A percentile compares a stretch with the other conserved stretches of the same genome.
phyloP scores from a whole-genome alignment of 2,329 filamentous ascomycete genomes.

The Fusarium miscanthi region DNA sequence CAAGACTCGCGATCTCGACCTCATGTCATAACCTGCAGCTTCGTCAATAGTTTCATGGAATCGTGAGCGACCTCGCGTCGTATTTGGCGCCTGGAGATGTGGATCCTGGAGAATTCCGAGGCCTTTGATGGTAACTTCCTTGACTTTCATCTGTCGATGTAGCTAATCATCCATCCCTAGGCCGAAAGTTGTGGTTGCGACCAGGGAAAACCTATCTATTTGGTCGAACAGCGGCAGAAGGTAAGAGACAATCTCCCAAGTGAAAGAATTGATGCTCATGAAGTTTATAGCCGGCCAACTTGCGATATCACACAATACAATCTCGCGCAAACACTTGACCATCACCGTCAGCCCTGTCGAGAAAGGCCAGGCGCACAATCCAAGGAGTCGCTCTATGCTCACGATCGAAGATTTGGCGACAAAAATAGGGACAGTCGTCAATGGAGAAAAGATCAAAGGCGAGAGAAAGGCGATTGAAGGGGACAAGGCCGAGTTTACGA shows the following conservation, averaged over 20 bases:
- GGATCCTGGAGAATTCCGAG: slow-evolving; percentile 71
- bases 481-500: slow-evolving; percentile 69
- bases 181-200: slow-evolving; percentile 78
- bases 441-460: slow-evolving; percentile 77
- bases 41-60: slow-evolving; percentile 25
- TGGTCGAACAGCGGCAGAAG: slow-evolving; percentile 78
- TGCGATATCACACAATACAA: slow-evolving; percentile 80
- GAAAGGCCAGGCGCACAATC: slow-evolving; percentile 72
- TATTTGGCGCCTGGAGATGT: slow-evolving; percentile 59
- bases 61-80: slow-evolving; percentile 33
- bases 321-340: slow-evolving; percentile 89
- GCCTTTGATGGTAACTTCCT: slow-evolving; percentile 58
- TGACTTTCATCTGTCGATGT: not conserved
- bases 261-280: not conserved
- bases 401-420: slow-evolving; percentile 83
- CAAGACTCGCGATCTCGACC: slow-evolving; percentile 39
- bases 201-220: slow-evolving; percentile 89
- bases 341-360: slow-evolving; percentile 76
- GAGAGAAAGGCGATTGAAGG: slow-evolving; percentile 65
- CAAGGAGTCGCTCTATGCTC: slow-evolving; percentile 74
- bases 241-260: slow-evolving; percentile 54
- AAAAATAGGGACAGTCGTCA: slow-evolving; percentile 83
- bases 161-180: slow-evolving; percentile 40
- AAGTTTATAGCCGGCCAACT: slow-evolving; percentile 67
- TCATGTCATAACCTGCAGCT: slow-evolving; percentile 40